These are phyloP conservation scores for Talaromyces wortmannii DNA, from an alignment of 495 filamentous ascomycete species.

Conservation along the genomic window DNA sequence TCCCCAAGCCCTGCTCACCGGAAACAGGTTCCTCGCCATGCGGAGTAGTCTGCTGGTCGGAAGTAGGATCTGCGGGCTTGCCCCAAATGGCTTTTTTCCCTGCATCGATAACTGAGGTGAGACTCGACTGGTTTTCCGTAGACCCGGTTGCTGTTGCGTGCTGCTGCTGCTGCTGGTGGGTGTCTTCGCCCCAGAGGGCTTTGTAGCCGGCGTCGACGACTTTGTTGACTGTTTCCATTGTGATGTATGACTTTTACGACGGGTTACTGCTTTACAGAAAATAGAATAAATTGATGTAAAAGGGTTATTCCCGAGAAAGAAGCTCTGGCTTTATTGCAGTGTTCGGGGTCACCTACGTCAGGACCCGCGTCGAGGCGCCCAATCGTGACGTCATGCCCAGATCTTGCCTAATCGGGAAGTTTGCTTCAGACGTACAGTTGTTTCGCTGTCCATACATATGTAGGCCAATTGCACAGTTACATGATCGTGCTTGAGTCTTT, in stretches of 20 bases:
- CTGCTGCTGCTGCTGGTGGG: background rate
- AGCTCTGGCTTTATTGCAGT: background rate
- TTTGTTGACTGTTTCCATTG: conserved; percentile 32
- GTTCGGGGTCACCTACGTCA: background rate
- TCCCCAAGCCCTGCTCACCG: conserved; percentile 15
- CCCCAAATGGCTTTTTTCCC: conserved; percentile 4
- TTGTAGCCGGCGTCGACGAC: conserved; percentile 26
- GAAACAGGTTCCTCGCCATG: conserved; percentile 34
- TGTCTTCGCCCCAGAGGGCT: conserved; percentile 24
- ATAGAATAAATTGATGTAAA: background rate
- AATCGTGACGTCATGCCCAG: background rate
- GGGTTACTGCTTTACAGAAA: too few relatives aligned
- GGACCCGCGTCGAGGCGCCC: background rate
- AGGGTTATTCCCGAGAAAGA: background rate
- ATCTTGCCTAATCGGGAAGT: background rate
- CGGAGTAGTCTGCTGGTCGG: background rate
- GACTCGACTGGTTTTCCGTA: background rate
- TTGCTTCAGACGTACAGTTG: background rate
- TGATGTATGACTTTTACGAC: background rate
- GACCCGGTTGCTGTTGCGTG: background rate
- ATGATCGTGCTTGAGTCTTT: too few relatives aligned
- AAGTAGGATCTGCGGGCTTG: background rate
- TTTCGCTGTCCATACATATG: too few relatives aligned
- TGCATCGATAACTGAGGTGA: conserved; percentile 5
- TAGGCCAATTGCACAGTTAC: too few relatives aligned